phyloP scores from a whole-genome alignment of 192 early-diverging fungal species.

The Coemansia sp. region DNA sequence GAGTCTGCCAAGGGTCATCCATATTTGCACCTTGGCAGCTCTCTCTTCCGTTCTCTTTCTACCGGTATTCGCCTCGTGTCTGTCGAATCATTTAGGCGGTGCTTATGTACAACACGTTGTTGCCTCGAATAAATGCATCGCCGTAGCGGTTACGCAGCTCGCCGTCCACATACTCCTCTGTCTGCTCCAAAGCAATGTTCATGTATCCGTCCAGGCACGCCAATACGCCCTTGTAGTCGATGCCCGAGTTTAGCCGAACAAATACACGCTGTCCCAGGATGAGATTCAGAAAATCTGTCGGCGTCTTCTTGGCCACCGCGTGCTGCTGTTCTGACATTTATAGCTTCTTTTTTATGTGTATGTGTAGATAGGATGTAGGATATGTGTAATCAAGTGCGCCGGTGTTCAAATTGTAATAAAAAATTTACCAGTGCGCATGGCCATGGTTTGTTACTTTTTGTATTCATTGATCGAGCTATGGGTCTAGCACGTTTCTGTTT shows the following conservation, averaged over 20 bases:
- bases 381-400: background rate
- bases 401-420: background rate
- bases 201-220: conserved; percentile 94
- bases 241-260: conserved; percentile 93
- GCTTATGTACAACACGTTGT: conserved; percentile 78
- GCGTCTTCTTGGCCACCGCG: conserved; percentile 54
- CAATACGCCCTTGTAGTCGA: conserved; percentile 89
- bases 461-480: too few relatives aligned
- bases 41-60: background rate
- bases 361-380: too few relatives aligned
- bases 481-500: background rate
- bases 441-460: too few relatives aligned
- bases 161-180: conserved; percentile 96
- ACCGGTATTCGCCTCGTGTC: background rate
- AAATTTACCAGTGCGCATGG: too few relatives aligned
- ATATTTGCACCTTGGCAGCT: background rate
- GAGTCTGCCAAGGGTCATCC: too few relatives aligned
- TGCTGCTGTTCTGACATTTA: conserved; percentile 12
- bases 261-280: conserved; percentile 82
- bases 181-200: conserved; percentile 97
- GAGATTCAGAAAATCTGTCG: conserved; percentile 84
- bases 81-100: too few relatives aligned
- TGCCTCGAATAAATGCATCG: conserved; percentile 95
- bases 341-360: background rate
- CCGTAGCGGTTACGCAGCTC: conserved; percentile 89